Evolutionary conservation across 2,329 filamentous ascomycete genomes (phyloP).

Genomic region (Xylariaceae sp.): DNA sequence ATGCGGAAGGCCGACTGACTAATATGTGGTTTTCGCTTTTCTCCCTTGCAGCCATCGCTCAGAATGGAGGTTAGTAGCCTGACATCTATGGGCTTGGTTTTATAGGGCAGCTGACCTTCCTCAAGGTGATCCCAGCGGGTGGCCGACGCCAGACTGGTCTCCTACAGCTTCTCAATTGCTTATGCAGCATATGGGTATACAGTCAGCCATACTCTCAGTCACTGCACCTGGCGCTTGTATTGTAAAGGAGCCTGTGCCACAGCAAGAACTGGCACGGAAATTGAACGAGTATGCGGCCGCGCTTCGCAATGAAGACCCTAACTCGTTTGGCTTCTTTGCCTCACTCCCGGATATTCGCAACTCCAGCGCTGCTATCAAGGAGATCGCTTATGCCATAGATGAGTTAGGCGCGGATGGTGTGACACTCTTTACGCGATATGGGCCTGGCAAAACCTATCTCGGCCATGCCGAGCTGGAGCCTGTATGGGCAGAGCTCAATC

Average conservation of each 20-base stretch:
- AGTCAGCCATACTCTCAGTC: slow-evolving; percentile 6
- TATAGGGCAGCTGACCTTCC: neutral
- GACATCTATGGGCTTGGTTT: neutral
- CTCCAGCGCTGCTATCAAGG: neutral
- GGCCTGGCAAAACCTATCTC: slow-evolving; percentile 48
- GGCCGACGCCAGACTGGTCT: slow-evolving; percentile 11
- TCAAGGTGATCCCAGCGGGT: slow-evolving; percentile 3
- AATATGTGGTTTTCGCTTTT: neutral
- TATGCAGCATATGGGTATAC: slow-evolving; percentile 1
- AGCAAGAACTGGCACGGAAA: neutral
- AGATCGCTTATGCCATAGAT: slow-evolving; percentile 46
- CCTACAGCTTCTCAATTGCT: slow-evolving; percentile 5
- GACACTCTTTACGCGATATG: slow-evolving; percentile 53
- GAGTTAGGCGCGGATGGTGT: slow-evolving; percentile 53
- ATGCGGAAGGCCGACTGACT: neutral
- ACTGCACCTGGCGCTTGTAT: neutral
- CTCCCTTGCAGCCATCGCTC: neutral
- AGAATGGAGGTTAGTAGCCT: slow-evolving; percentile 12
- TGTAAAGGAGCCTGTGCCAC: neutral
- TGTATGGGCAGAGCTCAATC: slow-evolving; percentile 53
- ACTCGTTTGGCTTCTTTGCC: neutral
- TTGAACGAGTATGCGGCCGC: slow-evolving; percentile 5
- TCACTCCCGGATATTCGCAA: neutral
- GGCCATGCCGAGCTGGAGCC: slow-evolving; percentile 48
- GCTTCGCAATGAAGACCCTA: slow-evolving; percentile 2